These are phyloP conservation scores for Amanita molliuscula DNA, from an alignment of 768 basidiomycete genomes.

Conservation along the genomic window DNA sequence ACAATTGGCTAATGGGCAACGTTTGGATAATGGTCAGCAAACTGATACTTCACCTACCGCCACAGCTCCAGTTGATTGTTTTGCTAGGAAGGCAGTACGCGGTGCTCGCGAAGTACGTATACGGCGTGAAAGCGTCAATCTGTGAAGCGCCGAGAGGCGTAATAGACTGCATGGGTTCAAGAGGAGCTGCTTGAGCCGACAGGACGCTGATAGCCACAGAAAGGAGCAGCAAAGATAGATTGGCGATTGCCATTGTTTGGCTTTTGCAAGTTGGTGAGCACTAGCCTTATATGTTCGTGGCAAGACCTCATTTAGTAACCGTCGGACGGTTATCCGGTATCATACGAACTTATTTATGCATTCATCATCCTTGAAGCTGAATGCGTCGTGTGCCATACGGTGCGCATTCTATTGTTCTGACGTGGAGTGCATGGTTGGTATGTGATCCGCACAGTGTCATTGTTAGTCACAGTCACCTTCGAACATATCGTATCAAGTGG, in stretches of 20 bases:
- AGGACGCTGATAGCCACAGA: not conserved
- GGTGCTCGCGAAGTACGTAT: slow-evolving; percentile 37
- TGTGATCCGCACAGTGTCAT: no score
- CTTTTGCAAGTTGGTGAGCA: not conserved
- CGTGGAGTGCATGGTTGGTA: no score
- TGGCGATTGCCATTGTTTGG: not conserved
- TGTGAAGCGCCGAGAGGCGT: slow-evolving; percentile 27
- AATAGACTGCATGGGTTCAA: slow-evolving; percentile 14
- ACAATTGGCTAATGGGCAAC: slow-evolving; percentile 24
- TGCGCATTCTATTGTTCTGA: no score
- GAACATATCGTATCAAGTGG: not conserved
- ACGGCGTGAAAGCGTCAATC: slow-evolving; percentile 34
- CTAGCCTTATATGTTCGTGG: not conserved
- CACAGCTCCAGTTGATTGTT: slow-evolving; percentile 41
- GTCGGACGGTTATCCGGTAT: no score
- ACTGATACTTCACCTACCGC: slow-evolving; percentile 21
- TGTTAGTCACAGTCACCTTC: not conserved
- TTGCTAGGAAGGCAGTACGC: slow-evolving; percentile 36
- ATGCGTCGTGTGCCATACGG: no score
- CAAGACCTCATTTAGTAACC: no score
- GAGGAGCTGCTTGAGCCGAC: not conserved
- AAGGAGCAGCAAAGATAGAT: not conserved
- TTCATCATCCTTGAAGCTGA: no score
- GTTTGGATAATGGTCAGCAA: not conserved
- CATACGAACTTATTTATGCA: no score